Evolutionary conservation across 352 stramenopile species (phyloP), one percentile per base, ranked within the genome.

Genomic region (Globisporangium barbulae): DNA sequence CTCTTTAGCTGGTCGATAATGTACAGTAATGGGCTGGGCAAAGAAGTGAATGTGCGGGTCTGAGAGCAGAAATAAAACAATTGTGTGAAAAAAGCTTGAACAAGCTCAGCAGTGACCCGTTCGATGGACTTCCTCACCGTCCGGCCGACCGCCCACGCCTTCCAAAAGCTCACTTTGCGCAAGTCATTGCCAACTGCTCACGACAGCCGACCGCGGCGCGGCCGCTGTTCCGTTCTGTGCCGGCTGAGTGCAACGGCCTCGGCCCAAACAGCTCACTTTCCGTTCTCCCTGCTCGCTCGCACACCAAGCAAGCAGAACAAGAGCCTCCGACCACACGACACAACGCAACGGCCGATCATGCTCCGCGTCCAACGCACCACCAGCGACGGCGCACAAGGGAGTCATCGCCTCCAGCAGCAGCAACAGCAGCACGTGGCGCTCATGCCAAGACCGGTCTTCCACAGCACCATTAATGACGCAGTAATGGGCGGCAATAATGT

Each of bases 281-380:
- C 15, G 19, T 31, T 59, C 33, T 42, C 3, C 53, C 37, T 33
- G 7, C 19, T 15, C 31, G 52, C 50, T 17, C 22, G 10, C 53
- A 54, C 5, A 13, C 13, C 21, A 53, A 33, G 31, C 19, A 31
- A 9, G 31, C 52, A 45, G 45, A 31, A 31, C 8, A 8, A 52
- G 19, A 50, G 12, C 12, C 25, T 2, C 25, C 25, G 25, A 28
- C 25, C 2, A 28, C 25, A 19, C 52, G 31, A 37, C 30, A 53
- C 25, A 53, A 5, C 39, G 45, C 30, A 6, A 2, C 45, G 10
- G 9, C 45, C 31, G 31, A 30, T n/a, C 17, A 59, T 59, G 53
- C 53, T 59, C 19, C 53, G 53, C 53, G 33, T 47, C 19, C 53
- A 59, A 30, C 53, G 53, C 53, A 59, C 35, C 25, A 59, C 19